Evolutionary conservation across 78 protist genomes (phyloP), one percentile per base, ranked within the genome.

Genomic region (Bodo saltans): DNA sequence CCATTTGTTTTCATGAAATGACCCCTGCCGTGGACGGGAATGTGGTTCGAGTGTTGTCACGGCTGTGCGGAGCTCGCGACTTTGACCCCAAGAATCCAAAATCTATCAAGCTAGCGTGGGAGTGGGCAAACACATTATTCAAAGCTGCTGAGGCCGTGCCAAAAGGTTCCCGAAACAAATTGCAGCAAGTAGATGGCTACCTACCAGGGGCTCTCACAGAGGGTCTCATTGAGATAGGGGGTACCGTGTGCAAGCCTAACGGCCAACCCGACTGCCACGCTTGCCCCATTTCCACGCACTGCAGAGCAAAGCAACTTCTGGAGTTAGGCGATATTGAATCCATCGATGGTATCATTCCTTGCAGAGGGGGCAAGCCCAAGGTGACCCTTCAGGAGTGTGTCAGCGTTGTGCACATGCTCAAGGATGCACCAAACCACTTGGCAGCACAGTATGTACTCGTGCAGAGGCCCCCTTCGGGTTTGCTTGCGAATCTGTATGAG

Each of bases 1-100:
- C 78, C 35, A 79, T 85, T 47, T 26, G 42, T 8, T 70, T 12
- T 37, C 35, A 23, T n/a, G 47, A 12, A 11, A 40, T 30, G 2
- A 72, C 12, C 21, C 83, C 88, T 12, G 70, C 70, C 23, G 88
- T 85, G n/a, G 88, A 85, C 53, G 88, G 88, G 35, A 85, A 85
- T 38, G 75, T 85, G 29, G 21, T 70, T 3, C 42, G 88, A 2
- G 83, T 85, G 42, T 3, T 52, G 33, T 4, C 67, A 4, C 75
- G 87, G n/a, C 8, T 25, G 29, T 4, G 4, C 85, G 86, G 79
- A 4, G 17, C 28, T 38, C 27, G 3, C 12, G 32, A 3, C 8
- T 71, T 68, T 4, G 47, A 78, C 74, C 26, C 26, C 32, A 79
- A 84, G 70, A 21, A 74, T 25, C 12, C 47, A 11, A 29, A 25